Evolutionary conservation across 768 basidiomycete species (phyloP), one percentile per base, ranked within the genome.

Genomic region (Heimioporus sp.): DNA sequence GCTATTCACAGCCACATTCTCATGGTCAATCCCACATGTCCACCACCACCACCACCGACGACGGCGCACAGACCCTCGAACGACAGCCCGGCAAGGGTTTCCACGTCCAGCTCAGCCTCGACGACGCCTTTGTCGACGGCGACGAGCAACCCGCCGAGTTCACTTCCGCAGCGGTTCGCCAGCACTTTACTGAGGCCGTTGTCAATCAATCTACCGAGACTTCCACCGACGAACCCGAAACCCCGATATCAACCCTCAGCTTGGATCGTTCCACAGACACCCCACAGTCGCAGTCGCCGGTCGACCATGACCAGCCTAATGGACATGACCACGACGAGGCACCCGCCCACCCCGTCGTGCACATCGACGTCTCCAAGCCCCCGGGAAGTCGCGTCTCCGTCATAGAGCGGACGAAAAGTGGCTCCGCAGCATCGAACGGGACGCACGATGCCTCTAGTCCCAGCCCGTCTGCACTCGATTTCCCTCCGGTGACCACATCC

Each of bases 91-190:
- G 63, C 42, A 66, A 69, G 48, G 58, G 61, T 11, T 37, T 63
- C 4, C 56, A 61, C 21, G 3, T 42, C 5, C 56, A 52, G n/a
- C 68, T 78, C 48, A 69, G 76, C 56, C 66, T 80, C 37, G 87
- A 90, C 69, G 89, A 90, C 64, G 83, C 85, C 13, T 90, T 90
- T 67, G 76, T 77, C 1, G 82, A 83, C 43, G 72, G 65, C 10
- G 81, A 83, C 37, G 77, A 79, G 51, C 57, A 71, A 9, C 62
- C 67, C 2, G 74, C 77, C 63, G 74, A 80, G 37, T 87, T 90
- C 73, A 80, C 74, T 16, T 73, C 81, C 4, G 79, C 79, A 40
- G 73, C 75, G n/a, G 77, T 89, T 50, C 81, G 86, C 31, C 71
- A 78, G 49, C 86, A 87, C 50, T 66, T 90, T 44, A 78, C 79